Conservation (phyloP, 495 filamentous ascomycete species). For the Aspergillus coremiiformis region DNA sequence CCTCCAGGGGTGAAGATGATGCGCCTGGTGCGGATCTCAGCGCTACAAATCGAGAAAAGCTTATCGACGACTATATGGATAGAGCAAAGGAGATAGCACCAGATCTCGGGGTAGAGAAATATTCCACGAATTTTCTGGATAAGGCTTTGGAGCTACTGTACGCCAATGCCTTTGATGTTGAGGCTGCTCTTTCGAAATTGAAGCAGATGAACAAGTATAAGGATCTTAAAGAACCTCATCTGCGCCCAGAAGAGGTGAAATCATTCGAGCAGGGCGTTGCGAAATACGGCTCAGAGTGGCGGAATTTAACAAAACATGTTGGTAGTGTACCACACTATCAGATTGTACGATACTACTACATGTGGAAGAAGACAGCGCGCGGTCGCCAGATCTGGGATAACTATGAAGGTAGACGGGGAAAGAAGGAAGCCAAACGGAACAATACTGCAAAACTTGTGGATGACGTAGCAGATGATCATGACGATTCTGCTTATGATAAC, state of each 20-base stretch:
- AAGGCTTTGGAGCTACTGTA: conserved; percentile 72
- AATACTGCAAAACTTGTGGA: conserved; percentile 71
- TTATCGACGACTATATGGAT: conserved; percentile 68
- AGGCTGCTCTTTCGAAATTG: conserved; percentile 67
- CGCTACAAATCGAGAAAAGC: conserved; percentile 39
- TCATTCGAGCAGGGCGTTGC: conserved; percentile 87
- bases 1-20: conserved; percentile 44
- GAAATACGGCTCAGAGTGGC: conserved; percentile 86
- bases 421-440: conserved; percentile 65
- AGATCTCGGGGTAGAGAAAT: conserved; percentile 55
- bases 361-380: conserved; percentile 91
- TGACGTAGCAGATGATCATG: conserved; percentile 85
- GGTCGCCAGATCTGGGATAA: conserved; percentile 85
- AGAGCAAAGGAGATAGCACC: conserved; percentile 55
- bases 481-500: conserved; percentile 94
- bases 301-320: conserved; percentile 75
- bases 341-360: conserved; percentile 90
- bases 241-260: conserved; percentile 71
- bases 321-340: conserved; percentile 62
- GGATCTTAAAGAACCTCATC: conserved; percentile 77
- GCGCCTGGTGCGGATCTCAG: conserved; percentile 31
- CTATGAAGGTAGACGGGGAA: conserved; percentile 76
- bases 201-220: conserved; percentile 58
- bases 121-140: conserved; percentile 81
- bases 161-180: conserved; percentile 58